A percentile compares a stretch with the other conserved stretches of the same genome.
Conservation (phyloP, 495 filamentous ascomycete genomes). For the Penicillium simplicissimum region DNA sequence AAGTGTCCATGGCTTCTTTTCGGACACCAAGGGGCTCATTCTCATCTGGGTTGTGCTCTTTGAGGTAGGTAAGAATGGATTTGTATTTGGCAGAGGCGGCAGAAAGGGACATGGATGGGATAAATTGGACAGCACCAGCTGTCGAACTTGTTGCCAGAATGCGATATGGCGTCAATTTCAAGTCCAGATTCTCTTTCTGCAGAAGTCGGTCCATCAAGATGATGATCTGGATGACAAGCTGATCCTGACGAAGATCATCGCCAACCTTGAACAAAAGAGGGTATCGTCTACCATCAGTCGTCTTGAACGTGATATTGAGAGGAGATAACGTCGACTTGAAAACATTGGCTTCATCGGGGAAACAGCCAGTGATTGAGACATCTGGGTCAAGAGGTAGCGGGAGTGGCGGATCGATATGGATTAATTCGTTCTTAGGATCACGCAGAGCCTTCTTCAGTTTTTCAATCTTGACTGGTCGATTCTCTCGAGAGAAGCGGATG, state of each 20-base stretch:
- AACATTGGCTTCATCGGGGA: conserved; percentile 82
- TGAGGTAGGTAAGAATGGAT: conserved; percentile 82
- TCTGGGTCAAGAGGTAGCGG: conserved; percentile 88
- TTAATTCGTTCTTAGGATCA: conserved; percentile 86
- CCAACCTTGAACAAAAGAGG: conserved; percentile 96
- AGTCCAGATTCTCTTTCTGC: conserved; percentile 93
- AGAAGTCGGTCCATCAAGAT: conserved; percentile 96
- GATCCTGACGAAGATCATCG: conserved; percentile 95
- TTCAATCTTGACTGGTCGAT: conserved; percentile 75
- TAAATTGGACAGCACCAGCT: conserved; percentile 89
- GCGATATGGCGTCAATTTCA: conserved; percentile 93
- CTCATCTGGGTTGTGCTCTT: conserved; percentile 86
- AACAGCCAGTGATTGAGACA: conserved; percentile 72
- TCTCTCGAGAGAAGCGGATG: conserved; percentile 77
- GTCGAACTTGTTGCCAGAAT: conserved; percentile 90
- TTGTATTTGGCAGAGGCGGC: conserved; percentile 79
- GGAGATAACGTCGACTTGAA: conserved; percentile 95
- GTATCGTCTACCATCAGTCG: conserved; percentile 71
- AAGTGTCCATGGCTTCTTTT: conserved; percentile 91
- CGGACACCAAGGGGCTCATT: conserved; percentile 81
- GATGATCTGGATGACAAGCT: conserved; percentile 97
- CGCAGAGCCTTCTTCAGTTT: conserved; percentile 77
- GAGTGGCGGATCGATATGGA: conserved; percentile 79
- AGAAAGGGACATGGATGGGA: conserved; percentile 81
- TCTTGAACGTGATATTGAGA: conserved; percentile 88